Evolutionary conservation across 2,329 filamentous ascomycete species (phyloP).

Genomic region (Hymenoscyphus fructigenus): DNA sequence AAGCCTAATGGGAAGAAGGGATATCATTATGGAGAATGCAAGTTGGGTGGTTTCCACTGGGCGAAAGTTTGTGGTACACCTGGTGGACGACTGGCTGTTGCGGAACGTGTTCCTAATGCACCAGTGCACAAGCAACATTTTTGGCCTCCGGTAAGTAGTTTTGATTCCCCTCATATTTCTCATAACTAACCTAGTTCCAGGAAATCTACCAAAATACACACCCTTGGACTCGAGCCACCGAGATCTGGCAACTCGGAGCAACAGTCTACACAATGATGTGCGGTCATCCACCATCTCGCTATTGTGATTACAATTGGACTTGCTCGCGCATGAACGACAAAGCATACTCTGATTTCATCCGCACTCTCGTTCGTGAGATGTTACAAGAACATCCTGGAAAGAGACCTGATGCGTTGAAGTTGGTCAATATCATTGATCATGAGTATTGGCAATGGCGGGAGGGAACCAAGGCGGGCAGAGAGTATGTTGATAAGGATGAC

Average conservation of each 20-base stretch:
- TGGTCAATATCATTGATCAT: conserved; percentile 26
- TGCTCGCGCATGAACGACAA: conserved; percentile 32
- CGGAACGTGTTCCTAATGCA: conserved; percentile 18
- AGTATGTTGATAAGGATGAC: conserved; percentile 26
- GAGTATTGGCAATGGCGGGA: conserved; percentile 29
- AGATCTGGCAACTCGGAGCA: conserved; percentile 34
- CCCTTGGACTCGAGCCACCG: conserved; percentile 23
- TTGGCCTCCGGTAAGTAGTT: conserved; percentile 27
- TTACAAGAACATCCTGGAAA: conserved; percentile 21
- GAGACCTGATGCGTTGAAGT: conserved; percentile 20
- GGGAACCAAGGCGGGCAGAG: conserved; percentile 22
- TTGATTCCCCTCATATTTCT: not conserved
- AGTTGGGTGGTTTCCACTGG: conserved; percentile 50
- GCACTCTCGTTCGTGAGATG: conserved; percentile 29
- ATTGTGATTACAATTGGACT: conserved; percentile 27
- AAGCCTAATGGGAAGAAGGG: conserved; percentile 41
- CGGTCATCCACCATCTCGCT: conserved; percentile 30
- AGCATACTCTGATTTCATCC: conserved; percentile 23
- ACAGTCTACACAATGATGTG: conserved; percentile 36
- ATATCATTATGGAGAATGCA: conserved; percentile 54
- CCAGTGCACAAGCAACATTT: conserved; percentile 24
- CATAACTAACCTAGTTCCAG: conserved; percentile 14
- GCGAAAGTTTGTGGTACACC: conserved; percentile 33
- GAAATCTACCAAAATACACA: conserved; percentile 29
- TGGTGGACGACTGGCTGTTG: conserved; percentile 20